Conservation (phyloP, 305 asterid species). For the Solanum hybrid region DNA sequence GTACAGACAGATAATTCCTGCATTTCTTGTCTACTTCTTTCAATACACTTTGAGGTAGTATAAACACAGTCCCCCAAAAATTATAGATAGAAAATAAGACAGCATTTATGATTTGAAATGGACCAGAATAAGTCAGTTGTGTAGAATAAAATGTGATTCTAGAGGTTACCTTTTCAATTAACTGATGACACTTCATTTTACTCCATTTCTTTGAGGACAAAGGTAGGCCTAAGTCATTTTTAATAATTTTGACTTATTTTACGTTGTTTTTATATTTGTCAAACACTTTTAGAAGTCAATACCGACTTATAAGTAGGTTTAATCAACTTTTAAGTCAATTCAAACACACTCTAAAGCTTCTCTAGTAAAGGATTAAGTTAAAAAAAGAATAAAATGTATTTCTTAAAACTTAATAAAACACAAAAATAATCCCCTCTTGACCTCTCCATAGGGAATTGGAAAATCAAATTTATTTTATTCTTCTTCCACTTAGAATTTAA, state of each 20-base stretch:
- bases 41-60: not conserved
- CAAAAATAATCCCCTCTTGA: not conserved
- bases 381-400: not conserved
- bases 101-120: not conserved
- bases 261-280: too few relatives aligned
- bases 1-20: not conserved
- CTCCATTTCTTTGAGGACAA: not conserved
- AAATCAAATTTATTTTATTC: not conserved
- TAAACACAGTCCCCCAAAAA: not conserved
- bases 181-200: not conserved
- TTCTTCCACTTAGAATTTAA: not conserved
- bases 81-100: too few relatives aligned
- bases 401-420: not conserved
- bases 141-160: not conserved
- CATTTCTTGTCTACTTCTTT: too few relatives aligned
- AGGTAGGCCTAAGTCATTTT: too few relatives aligned
- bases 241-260: too few relatives aligned
- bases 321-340: too few relatives aligned
- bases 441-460: not conserved
- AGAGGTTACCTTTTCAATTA: too few relatives aligned
- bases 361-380: not conserved
- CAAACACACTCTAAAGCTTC: not conserved
- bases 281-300: too few relatives aligned
- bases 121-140: not conserved
- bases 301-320: too few relatives aligned